phyloP scores from a whole-genome alignment of 2,329 filamentous ascomycete species.

The Phoma sp. region DNA sequence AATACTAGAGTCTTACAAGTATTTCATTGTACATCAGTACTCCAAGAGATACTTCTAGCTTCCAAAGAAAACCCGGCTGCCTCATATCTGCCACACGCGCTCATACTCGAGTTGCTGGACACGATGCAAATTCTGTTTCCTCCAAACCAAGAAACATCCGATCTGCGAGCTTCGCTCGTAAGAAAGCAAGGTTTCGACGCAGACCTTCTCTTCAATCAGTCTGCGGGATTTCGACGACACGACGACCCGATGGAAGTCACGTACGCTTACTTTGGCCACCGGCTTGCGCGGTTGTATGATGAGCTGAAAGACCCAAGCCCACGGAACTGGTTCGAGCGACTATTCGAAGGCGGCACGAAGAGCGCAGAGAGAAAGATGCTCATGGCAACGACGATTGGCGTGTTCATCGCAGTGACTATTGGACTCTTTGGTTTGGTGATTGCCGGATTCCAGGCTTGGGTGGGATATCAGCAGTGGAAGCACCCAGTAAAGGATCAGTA shows the following conservation, averaged over 20 bases:
- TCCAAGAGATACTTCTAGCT: background rate
- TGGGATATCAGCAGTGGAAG: conserved; percentile 43
- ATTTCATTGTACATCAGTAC: background rate
- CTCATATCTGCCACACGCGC: no score
- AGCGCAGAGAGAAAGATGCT: conserved; percentile 40
- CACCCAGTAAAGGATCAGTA: conserved; percentile 26
- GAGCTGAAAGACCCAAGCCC: conserved; percentile 35
- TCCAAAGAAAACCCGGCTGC: no score
- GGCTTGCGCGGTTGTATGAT: conserved; percentile 28
- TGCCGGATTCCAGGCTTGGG: conserved; percentile 40
- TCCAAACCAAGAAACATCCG: no score
- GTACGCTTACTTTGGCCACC: conserved; percentile 36
- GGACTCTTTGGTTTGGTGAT: conserved; percentile 33
- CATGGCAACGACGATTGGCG: conserved; percentile 40
- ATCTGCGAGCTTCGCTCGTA: no score
- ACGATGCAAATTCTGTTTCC: no score
- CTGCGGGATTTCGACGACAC: conserved; percentile 9
- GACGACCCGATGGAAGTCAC: conserved; percentile 23
- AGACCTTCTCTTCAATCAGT: conserved; percentile 1
- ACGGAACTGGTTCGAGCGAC: conserved; percentile 28
- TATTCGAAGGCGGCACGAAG: conserved; percentile 15
- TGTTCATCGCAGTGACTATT: conserved; percentile 37
- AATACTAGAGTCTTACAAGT: background rate
- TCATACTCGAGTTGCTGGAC: no score
- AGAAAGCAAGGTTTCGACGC: background rate